Evolutionary conservation across 1,284 basidiomycete species (phyloP).

Genomic region (Ceratobasidium sp.): DNA sequence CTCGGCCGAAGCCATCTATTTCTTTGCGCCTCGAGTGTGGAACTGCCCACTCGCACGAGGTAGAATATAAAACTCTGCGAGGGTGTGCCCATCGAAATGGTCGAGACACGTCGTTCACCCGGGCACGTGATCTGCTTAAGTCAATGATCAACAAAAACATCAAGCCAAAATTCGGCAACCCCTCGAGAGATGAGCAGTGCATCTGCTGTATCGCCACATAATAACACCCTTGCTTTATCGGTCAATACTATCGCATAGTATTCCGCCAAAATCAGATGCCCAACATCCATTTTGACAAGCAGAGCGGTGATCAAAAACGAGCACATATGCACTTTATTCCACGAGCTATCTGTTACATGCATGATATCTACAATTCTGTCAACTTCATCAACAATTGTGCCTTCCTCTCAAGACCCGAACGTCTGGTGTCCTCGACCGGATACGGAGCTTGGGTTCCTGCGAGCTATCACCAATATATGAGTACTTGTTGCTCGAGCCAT

Average conservation of each 20-base stretch:
- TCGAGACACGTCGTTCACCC: not conserved
- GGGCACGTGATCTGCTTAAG: not conserved
- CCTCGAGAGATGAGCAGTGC: no score
- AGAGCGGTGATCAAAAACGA: no score
- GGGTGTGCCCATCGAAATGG: not conserved
- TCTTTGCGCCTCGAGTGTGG: not conserved
- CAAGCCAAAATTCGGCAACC: no score
- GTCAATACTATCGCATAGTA: no score
- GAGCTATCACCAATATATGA: not conserved
- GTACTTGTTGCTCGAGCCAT: not conserved
- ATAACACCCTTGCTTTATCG: no score
- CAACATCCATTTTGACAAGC: no score
- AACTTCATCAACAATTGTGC: slow-evolving; percentile 7
- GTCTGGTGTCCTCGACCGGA: not conserved
- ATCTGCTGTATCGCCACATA: no score
- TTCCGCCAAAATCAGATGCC: no score
- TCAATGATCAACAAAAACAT: no score
- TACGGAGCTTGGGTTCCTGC: slow-evolving; percentile 4
- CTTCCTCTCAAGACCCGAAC: not conserved
- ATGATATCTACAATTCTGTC: not conserved
- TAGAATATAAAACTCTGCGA: not conserved
- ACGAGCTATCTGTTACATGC: not conserved
- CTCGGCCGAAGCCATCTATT: slow-evolving; percentile 20
- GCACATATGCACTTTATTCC: no score
- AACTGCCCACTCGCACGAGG: not conserved